Conservation (phyloP, 441 rosid genomes). For the Adansonia gregorii region DNA sequence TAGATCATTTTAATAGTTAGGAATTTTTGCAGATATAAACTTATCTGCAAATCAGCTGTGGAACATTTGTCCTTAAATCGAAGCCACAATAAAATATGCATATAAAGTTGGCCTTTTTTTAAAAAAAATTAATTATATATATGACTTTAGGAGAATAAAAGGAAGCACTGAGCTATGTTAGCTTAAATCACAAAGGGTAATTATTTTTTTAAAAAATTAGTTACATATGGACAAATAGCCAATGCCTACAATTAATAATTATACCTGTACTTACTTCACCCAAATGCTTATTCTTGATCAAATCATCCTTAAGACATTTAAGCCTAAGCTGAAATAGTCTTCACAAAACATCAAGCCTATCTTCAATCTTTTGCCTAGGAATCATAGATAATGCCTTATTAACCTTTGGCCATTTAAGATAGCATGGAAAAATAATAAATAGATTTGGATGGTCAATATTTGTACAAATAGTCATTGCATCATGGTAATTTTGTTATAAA, state of each 20-base stretch:
- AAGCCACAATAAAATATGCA: no score
- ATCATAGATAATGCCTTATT: not conserved
- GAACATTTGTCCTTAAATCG: no score
- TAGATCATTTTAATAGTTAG: no score
- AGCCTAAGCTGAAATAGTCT: constrained; percentile 16
- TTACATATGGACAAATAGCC: no score
- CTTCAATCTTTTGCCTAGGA: not conserved
- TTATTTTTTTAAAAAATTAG: no score
- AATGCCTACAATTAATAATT: no score
- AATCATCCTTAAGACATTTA: not conserved
- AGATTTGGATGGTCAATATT: not conserved
- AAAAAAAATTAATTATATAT: no score
- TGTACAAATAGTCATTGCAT: constrained; percentile 22
- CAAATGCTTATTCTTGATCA: not conserved
- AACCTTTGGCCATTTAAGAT: constrained; percentile 17
- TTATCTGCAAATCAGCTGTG: no score
- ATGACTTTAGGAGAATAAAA: no score
- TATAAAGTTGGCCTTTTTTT: no score
- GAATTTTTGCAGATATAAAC: no score
- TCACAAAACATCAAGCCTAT: not conserved
- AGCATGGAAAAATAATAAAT: constrained; percentile 15
- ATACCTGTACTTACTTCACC: not conserved
- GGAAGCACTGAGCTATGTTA: not conserved
- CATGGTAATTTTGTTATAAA: constrained; percentile 18
- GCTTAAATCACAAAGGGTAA: no score